Base-by-base conservation (phyloP, 495 filamentous ascomycete species). In the Penicillium coprophilum region DNA sequence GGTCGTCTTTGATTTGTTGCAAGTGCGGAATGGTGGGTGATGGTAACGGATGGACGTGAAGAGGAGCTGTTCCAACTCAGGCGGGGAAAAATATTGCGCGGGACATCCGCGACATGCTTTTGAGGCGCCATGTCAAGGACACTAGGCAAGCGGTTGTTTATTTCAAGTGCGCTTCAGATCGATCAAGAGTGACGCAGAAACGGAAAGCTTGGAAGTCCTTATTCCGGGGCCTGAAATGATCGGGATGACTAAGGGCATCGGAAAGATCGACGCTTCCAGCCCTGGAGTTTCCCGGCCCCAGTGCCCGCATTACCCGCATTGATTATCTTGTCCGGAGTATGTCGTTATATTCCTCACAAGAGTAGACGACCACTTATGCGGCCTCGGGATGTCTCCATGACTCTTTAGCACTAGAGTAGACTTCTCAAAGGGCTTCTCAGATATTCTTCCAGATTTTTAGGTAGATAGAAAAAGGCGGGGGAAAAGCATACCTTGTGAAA, bases 11-110 rank as follows among this genome's bases (percentile, higher is more conserved):
- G 68, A 20, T 56, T 60, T 43, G 68, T 60, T 32, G 70, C 60
- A 28, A 73, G 54, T n/a, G 67, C 63, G 43, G 59, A 57, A 55
- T 60, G 60, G 56, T 70, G 67, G 20, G 69, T 61, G 44, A 70
- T 58, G 38, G 67, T 61, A 56, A 74, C 47, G 17, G 67, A 61
- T 24, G 71, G 67, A 3, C 74, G 69, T n/a, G 73, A 63, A 19
- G 71, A 72, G 34, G 72, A 65, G 32, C 72, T 69, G 59, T 75
- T 77, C 76, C 76, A 77, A 15, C 72, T 74, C 52, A 76, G 60
- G 40, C 74, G 76, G 47, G 76, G 74, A 38, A 77, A 68, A n/a
- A 77, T 63, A 43, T 58, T 73, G 40, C 71, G 70, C 36, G 72
- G 71, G 44, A 77, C 66, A 58, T 76, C 71, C 17, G 62, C 64